phyloP scores from a whole-genome alignment of 140 eudicot species.

The Ambrosia hybrid region DNA sequence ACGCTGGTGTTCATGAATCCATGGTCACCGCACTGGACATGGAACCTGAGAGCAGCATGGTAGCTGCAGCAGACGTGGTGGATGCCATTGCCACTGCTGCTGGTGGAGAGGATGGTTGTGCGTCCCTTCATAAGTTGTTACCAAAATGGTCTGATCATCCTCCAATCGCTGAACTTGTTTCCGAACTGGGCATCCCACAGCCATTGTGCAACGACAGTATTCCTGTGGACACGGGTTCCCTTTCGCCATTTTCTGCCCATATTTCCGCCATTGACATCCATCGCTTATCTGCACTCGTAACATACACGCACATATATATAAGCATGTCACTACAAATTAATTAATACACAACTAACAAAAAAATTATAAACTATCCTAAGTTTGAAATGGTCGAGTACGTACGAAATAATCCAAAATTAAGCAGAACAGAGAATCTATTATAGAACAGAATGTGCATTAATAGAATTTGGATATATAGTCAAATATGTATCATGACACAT shows the following conservation, averaged over 20 bases:
- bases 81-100: slow-evolving; percentile 92
- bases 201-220: slow-evolving; percentile 89
- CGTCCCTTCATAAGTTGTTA: slow-evolving; percentile 86
- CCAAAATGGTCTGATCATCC: slow-evolving; percentile 68
- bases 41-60: slow-evolving; percentile 88
- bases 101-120: slow-evolving; percentile 92
- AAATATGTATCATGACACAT: not conserved
- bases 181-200: slow-evolving; percentile 78
- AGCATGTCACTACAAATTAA: too few relatives aligned
- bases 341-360: too few relatives aligned
- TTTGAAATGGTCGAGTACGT: too few relatives aligned
- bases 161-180: slow-evolving; percentile 98
- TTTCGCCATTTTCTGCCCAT: slow-evolving; percentile 92
- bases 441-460: slow-evolving; percentile 6
- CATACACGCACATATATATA: not conserved
- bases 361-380: not conserved
- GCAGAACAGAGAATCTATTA: slow-evolving; percentile 8
- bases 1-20: slow-evolving; percentile 76
- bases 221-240: slow-evolving; percentile 95
- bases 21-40: slow-evolving; percentile 58
- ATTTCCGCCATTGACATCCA: slow-evolving; percentile 95
- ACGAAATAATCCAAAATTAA: not conserved
- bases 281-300: slow-evolving; percentile 52
- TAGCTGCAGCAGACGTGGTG: slow-evolving; percentile 86
- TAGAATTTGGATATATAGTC: not conserved